A percentile compares a stretch with the other conserved stretches of the same genome.
Evolutionary conservation across 1,139 yeast species (phyloP).

Genomic region (Kodamaea arcana): DNA sequence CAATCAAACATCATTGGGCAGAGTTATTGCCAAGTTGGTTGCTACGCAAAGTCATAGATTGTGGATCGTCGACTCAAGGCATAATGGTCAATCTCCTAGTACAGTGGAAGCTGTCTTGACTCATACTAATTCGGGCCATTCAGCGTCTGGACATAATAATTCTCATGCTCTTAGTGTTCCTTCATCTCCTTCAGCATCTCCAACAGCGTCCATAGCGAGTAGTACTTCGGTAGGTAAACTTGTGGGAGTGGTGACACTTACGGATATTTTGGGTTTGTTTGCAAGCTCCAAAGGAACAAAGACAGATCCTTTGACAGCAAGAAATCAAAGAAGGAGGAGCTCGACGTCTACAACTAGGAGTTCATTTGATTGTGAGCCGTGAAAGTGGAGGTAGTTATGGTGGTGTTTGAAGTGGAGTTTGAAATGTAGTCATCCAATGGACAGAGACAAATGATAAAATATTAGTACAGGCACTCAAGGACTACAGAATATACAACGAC

Average conservation of each 20-base stretch:
- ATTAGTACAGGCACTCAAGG: no score
- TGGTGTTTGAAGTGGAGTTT: no score
- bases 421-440: no score
- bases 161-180: slow-evolving; percentile 5
- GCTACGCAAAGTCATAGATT: slow-evolving; percentile 92
- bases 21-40: slow-evolving; percentile 89
- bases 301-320: slow-evolving; percentile 78
- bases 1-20: slow-evolving; percentile 70
- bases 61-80: slow-evolving; percentile 77
- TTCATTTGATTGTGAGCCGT: slow-evolving; percentile 23
- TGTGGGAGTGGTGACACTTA: slow-evolving; percentile 85
- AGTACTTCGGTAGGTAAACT: slow-evolving; percentile 65
- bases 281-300: slow-evolving; percentile 64
- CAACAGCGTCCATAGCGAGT: slow-evolving; percentile 5
- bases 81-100: slow-evolving; percentile 16
- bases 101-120: slow-evolving; percentile 21
- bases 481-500: no score
- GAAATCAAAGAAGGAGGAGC: slow-evolving; percentile 81
- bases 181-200: not conserved
- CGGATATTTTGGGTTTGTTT: slow-evolving; percentile 79
- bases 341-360: slow-evolving; percentile 46
- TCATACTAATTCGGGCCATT: slow-evolving; percentile 4
- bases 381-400: no score
- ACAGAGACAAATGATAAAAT: no score
- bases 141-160: not conserved